Percentiles rank a stretch among this genome's conserved stretches.
Conservation (phyloP, 495 filamentous ascomycete genomes). For the Aspergillus diversus region DNA sequence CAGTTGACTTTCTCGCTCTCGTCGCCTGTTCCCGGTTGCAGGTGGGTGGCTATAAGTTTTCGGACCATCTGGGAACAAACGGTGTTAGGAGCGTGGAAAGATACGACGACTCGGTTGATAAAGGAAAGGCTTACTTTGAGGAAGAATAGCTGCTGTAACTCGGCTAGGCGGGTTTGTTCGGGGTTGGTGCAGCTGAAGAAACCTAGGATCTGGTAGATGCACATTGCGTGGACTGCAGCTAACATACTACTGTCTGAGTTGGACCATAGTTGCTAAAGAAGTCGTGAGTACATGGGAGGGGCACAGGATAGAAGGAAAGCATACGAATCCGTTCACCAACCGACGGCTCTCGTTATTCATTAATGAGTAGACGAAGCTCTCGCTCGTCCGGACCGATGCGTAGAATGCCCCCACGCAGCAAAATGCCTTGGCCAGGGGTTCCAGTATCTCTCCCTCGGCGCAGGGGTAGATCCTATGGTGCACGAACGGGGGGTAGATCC, state of each 20-base stretch:
- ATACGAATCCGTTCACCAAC: constrained; percentile 15
- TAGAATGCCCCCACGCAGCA: constrained; percentile 14
- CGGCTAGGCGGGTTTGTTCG: constrained; percentile 9
- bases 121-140: not conserved
- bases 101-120: not conserved
- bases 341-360: constrained; percentile 13
- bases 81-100: not conserved
- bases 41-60: constrained; percentile 6
- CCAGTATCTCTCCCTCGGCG: constrained; percentile 9
- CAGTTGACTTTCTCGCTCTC: constrained; percentile 7
- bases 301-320: not conserved
- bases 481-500: constrained; percentile 14
- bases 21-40: not conserved
- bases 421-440: constrained; percentile 12
- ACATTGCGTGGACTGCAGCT: constrained; percentile 11
- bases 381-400: constrained; percentile 9
- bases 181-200: constrained; percentile 9
- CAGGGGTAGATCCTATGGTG: constrained; percentile 16
- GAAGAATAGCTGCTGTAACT: constrained; percentile 10
- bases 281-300: not conserved
- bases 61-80: constrained; percentile 1
- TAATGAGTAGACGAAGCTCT: constrained; percentile 10
- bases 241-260: constrained; percentile 12
- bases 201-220: constrained; percentile 14
- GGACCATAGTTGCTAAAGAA: constrained; percentile 12